These are phyloP conservation scores for Kluyveromyces sp. DNA, from an alignment of 1,139 yeast species.

Conservation along the genomic window DNA sequence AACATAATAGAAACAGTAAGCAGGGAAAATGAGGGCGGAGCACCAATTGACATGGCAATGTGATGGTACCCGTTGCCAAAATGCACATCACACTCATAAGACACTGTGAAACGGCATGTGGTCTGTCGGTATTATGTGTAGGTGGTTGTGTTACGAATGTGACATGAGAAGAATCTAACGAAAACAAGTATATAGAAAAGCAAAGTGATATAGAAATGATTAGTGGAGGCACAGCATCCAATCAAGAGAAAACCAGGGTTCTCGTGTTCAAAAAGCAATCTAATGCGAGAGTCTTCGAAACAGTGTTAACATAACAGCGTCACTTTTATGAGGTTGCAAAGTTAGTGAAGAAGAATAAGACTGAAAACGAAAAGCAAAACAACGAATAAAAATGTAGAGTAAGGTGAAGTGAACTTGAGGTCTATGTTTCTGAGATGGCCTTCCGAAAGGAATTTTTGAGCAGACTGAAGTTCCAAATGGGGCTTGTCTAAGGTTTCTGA, in stretches of 20 bases:
- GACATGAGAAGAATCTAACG: neutral
- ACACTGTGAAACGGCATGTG: neutral
- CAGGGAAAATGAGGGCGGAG: neutral
- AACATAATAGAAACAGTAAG: conserved; percentile 2
- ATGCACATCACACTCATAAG: too few relatives aligned
- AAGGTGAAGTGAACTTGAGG: neutral
- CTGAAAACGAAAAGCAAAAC: neutral
- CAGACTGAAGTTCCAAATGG: neutral
- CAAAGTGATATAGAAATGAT: neutral
- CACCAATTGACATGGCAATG: neutral
- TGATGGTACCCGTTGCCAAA: too few relatives aligned
- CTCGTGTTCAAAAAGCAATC: neutral
- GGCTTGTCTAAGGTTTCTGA: too few relatives aligned
- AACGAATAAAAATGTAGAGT: neutral
- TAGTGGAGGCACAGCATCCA: neutral
- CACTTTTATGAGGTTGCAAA: neutral
- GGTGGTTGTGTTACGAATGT: neutral
- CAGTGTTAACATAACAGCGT: neutral
- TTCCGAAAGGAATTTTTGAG: neutral
- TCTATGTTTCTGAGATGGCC: neutral
- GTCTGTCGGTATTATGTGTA: too few relatives aligned
- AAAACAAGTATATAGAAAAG: neutral
- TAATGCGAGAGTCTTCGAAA: neutral
- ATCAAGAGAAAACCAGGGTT: neutral
- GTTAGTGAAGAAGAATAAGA: neutral